Evolutionary conservation across 2,329 filamentous ascomycete genomes (phyloP), one percentile per base, ranked within the genome.

Genomic region (Cercospora sesami): DNA sequence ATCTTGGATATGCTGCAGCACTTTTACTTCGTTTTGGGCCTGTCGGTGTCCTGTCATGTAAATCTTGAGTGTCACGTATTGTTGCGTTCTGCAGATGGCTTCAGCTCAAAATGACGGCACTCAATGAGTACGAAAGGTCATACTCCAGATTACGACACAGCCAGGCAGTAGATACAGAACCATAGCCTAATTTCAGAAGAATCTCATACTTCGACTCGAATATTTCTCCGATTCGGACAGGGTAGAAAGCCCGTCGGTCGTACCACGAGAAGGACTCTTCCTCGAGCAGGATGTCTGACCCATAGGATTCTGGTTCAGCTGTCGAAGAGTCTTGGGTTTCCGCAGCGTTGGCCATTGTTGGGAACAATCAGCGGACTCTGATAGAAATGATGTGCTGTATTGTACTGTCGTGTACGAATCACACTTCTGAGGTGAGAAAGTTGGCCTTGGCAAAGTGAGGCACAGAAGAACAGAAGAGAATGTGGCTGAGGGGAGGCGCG

Each of bases 151-250:
- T 78, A 33, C 73, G 77, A 55, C 75, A 77, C 1, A 82, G 75
- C 81, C 81, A 82, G 6, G 80, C 77, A 0, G 80, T 82, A 10
- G 80, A 80, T 60, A 69, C 72, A 5, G 71, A 73, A n/a, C 80
- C 80, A 67, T 79, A 80, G 45, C 81, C 81, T 6, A 82, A 74
- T 69, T 83, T 83, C 55, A 75, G 75, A 7, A 81, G 72, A 45
- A 80, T 71, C 60, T 79, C 74, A 65, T 80, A 82, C 18, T 70
- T 74, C 2, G 53, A 59, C 2, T 74, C 21, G 39, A 79, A 65
- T 0, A 78, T 60, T 18, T 79, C 65, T 6, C 79, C 78, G 3
- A 80, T 77, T 2, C 60, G 66, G 61, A 80, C 75, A 0, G 78
- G 77, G 66, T 78, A 79, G 28, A 51, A 69, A 18, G 48, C 26